Evolutionary conservation across 2,329 filamentous ascomycete genomes (phyloP).

Genomic region (Lecanoromycetidae sp.): DNA sequence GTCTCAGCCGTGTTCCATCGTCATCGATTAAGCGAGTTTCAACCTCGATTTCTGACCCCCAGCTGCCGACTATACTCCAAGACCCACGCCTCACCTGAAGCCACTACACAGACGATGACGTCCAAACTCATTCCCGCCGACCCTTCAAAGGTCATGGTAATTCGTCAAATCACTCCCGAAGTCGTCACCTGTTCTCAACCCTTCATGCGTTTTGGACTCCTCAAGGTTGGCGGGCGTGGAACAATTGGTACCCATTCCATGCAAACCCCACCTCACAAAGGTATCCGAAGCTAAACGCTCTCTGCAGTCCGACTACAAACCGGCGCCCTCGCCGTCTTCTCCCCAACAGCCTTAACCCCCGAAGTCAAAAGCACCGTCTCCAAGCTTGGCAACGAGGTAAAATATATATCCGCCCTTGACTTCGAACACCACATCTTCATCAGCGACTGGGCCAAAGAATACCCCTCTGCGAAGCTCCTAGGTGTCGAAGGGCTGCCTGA

Average conservation of each 20-base stretch:
- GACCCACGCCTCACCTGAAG: background rate
- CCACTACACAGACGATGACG: conserved; percentile 36
- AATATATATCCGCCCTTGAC: conserved; percentile 79
- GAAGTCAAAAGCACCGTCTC: conserved; percentile 53
- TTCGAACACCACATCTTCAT: conserved; percentile 93
- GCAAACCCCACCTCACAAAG: background rate
- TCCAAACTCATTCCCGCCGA: conserved; percentile 55
- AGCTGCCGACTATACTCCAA: background rate
- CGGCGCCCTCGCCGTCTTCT: conserved; percentile 77
- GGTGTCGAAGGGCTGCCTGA: conserved; percentile 72
- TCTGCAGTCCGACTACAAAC: conserved; percentile 60
- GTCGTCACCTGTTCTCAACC: conserved; percentile 64
- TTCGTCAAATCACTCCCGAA: conserved; percentile 63
- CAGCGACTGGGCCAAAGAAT: conserved; percentile 69
- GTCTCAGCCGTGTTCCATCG: too few relatives aligned
- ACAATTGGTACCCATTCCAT: conserved; percentile 56
- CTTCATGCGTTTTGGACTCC: conserved; percentile 64
- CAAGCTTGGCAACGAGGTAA: conserved; percentile 55
- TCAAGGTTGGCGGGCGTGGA: conserved; percentile 76
- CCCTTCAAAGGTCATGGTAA: conserved; percentile 77
- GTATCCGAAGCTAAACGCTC: background rate
- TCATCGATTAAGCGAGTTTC: background rate
- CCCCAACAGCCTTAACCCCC: conserved; percentile 72
- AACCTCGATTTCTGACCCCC: background rate
- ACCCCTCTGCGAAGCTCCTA: conserved; percentile 65